phyloP scores from a whole-genome alignment of 208 protist species.

The Novymonas esmeraldas region DNA sequence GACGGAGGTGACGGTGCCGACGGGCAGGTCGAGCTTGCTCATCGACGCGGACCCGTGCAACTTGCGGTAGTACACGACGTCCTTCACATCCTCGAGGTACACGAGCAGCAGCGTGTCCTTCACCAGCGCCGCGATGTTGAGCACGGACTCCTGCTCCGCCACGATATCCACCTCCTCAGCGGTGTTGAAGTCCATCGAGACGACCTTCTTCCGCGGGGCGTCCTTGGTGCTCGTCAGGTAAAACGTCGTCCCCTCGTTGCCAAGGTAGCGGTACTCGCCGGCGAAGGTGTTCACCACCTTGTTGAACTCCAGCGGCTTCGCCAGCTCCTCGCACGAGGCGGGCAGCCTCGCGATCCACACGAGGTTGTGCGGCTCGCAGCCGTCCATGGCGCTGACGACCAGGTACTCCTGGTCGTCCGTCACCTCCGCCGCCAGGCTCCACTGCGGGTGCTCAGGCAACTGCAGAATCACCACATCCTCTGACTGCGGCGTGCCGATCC shows the following conservation, averaged over 20 bases:
- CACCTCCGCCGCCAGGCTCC: conserved; percentile 66
- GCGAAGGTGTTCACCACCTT: conserved; percentile 89
- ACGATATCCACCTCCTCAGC: conserved; percentile 66
- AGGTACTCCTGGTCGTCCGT: conserved; percentile 85
- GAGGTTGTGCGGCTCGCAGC: conserved; percentile 84
- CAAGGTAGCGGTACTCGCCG: conserved; percentile 87
- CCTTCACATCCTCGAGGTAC: conserved; percentile 95
- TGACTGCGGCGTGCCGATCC: conserved; percentile 69
- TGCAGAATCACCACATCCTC: conserved; percentile 79
- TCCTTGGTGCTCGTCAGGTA: conserved; percentile 92
- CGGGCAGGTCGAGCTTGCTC: conserved; percentile 68
- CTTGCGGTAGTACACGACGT: conserved; percentile 82
- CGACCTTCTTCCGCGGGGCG: conserved; percentile 86
- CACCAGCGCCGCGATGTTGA: conserved; percentile 59
- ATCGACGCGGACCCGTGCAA: conserved; percentile 37
- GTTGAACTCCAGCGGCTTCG: conserved; percentile 48
- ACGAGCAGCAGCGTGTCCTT: conserved; percentile 80
- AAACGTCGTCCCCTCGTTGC: conserved; percentile 84
- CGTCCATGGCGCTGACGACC: conserved; percentile 64
- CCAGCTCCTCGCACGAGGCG: conserved; percentile 32
- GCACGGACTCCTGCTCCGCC: conserved; percentile 63
- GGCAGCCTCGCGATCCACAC: conserved; percentile 80
- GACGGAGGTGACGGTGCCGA: conserved; percentile 69
- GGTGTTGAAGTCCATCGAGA: conserved; percentile 75
- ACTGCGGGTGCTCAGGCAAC: conserved; percentile 79